Base-by-base conservation (phyloP, 2,329 filamentous ascomycete species). In the Ceratocystis huliohia region DNA sequence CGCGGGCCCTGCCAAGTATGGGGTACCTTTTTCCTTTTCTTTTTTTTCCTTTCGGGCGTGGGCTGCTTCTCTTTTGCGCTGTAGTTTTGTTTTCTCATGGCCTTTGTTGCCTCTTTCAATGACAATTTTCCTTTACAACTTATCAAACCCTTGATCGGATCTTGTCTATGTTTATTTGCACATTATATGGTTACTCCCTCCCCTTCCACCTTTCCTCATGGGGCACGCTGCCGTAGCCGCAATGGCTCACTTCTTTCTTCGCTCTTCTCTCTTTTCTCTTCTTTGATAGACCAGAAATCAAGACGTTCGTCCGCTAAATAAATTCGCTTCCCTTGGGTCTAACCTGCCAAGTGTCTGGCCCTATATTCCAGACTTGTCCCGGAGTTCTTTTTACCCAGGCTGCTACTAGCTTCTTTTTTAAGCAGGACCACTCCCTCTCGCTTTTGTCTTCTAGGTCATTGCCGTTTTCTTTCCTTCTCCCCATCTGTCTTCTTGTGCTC, bases 1-100 rank as follows among this genome's bases (percentile, higher is more conserved):
- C 28, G 28, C 28, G n/a, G 28, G 28, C 53, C 53, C 53, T 59
- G 53, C 15, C 53, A 59, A 59, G 53, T 59, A 59, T 59, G 53
- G 28, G 28, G 28, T 59, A 59, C 53, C 28, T 48, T 17, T 53
- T 53, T 28, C 13, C 20, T 53, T 8, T 6, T 28, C 3, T 50
- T 22, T 50, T 15, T 53, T 15, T 25, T 53, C 3, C 20, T 15
- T 13, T 41, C 10, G 10, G 10, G 37, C 37, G 37, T 41, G 37
- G 37, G 37, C 37, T 41, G 37, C 37, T 41, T 41, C 13, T 41
- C 33, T 37, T 10, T 13, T 41, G 3, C 10, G 33, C 37, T 41
- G 37, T 41, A 41, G 37, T 41, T 15, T 53, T 53, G 48, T 53
- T 53, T 53, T 53, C 48, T 53, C 48, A 25, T 25, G 5, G 48